Conservation (phyloP, 2,329 filamentous ascomycete species). For the Talaromyces sp. region DNA sequence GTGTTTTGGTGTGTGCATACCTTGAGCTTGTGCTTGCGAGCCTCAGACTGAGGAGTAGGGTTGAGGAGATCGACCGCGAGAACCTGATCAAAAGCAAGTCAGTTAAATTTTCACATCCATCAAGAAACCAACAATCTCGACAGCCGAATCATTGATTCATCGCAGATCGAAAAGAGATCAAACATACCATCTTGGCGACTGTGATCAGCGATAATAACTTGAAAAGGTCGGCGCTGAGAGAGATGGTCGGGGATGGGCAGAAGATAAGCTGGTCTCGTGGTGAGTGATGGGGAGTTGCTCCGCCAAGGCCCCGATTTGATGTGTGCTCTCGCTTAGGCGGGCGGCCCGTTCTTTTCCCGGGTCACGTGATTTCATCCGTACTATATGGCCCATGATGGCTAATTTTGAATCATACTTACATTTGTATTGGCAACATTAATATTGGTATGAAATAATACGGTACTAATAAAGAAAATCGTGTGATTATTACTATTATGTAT, state of each 20-base stretch:
- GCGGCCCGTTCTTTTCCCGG: not conserved
- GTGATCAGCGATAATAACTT: slow-evolving; percentile 36
- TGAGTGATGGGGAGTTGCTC: slow-evolving; percentile 12
- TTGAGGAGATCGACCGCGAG: slow-evolving; percentile 99
- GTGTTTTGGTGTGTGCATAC: slow-evolving; percentile 49
- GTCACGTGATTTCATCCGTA: not conserved
- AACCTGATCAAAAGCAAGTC: slow-evolving; percentile 66
- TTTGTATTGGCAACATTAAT: not conserved
- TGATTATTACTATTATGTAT: not conserved
- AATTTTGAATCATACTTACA: not conserved
- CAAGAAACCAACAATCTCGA: not conserved
- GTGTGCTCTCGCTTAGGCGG: slow-evolving; percentile 16
- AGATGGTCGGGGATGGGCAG: slow-evolving; percentile 31
- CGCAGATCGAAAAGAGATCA: slow-evolving; percentile 2
- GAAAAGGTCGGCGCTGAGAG: slow-evolving; percentile 32
- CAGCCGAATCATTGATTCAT: too few relatives aligned
- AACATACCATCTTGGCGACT: slow-evolving; percentile 41
- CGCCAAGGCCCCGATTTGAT: slow-evolving; percentile 12
- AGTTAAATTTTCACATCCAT: slow-evolving; percentile 9
- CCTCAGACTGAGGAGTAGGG: slow-evolving; percentile 95
- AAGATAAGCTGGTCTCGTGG: slow-evolving; percentile 12
- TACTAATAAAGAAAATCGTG: too few relatives aligned
- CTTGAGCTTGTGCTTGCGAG: slow-evolving; percentile 99
- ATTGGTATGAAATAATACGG: not conserved
- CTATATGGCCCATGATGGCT: not conserved